Conservation (phyloP, 1,284 basidiomycete genomes). For the Sphagnurus paluster region DNA sequence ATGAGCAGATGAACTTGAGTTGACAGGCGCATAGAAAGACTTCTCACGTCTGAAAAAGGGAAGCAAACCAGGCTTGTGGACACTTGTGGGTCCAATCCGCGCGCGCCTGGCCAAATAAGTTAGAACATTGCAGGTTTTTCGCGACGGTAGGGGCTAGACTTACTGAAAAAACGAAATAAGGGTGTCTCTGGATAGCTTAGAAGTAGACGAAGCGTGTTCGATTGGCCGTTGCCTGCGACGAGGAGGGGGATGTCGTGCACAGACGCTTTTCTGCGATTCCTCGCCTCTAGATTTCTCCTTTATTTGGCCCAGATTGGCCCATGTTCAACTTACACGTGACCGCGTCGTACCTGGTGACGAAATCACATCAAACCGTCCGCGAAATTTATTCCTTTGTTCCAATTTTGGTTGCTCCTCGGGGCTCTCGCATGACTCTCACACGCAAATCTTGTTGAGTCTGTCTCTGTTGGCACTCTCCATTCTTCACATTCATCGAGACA, state of each 20-base stretch:
- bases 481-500: too few relatives aligned
- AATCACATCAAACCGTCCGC: slow-evolving; percentile 13
- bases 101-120: slow-evolving; percentile 33
- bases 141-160: slow-evolving; percentile 18
- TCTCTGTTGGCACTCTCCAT: too few relatives aligned
- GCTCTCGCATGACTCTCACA: too few relatives aligned
- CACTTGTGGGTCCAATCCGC: slow-evolving; percentile 43
- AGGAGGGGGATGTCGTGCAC: slow-evolving; percentile 15
- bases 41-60: slow-evolving; percentile 45
- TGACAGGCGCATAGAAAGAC: slow-evolving; percentile 21
- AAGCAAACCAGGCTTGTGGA: slow-evolving; percentile 40
- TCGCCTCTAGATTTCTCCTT: slow-evolving; percentile 20
- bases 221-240: slow-evolving; percentile 13
- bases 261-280: slow-evolving; percentile 12
- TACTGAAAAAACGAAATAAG: slow-evolving; percentile 26
- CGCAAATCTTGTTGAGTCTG: too few relatives aligned
- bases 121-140: slow-evolving; percentile 19
- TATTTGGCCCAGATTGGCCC: slow-evolving; percentile 34
- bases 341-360: slow-evolving; percentile 30
- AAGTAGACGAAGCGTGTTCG: slow-evolving; percentile 7
- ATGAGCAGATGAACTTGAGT: slow-evolving; percentile 21
- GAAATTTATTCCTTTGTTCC: slow-evolving; percentile 8
- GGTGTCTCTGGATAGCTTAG: slow-evolving; percentile 22
- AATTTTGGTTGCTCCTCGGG: too few relatives aligned
- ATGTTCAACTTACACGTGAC: slow-evolving; percentile 47